Evolutionary conservation across 495 filamentous ascomycete genomes (phyloP).

Genomic region (Trichoderma orchidacearum): DNA sequence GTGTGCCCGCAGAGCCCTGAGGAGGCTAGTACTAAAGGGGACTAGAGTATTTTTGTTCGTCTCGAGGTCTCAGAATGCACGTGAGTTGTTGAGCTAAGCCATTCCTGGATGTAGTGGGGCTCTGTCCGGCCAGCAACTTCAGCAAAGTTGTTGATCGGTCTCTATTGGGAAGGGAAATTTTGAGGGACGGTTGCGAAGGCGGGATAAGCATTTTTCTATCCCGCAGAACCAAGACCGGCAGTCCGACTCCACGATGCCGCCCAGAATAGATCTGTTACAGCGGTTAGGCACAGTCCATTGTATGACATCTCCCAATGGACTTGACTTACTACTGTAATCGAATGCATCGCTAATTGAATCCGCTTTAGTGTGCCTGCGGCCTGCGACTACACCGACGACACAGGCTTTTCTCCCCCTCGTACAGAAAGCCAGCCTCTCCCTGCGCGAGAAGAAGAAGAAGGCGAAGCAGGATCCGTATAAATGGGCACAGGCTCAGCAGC

Average conservation of each 20-base stretch:
- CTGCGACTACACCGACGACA: conserved; percentile 17
- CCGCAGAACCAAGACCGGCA: neutral
- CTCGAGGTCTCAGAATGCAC: neutral
- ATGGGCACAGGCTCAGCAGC: conserved; percentile 59
- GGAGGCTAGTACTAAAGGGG: conserved; percentile 5
- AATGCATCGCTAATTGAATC: conserved; percentile 1
- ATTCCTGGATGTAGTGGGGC: neutral
- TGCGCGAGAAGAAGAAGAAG: conserved; percentile 29
- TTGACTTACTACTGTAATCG: neutral
- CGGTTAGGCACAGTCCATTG: conserved; percentile 49
- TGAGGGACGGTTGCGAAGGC: neutral
- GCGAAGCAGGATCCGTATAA: conserved; percentile 51
- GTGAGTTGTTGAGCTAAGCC: neutral
- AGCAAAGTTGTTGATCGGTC: neutral
- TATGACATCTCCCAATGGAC: conserved; percentile 25
- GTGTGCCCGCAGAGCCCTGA: conserved; percentile 15
- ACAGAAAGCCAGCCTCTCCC: conserved; percentile 34
- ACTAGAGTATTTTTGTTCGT: neutral
- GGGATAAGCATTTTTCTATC: neutral
- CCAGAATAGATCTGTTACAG: conserved; percentile 51
- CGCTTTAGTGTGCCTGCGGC: conserved; percentile 34
- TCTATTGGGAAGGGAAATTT: conserved; percentile 1
- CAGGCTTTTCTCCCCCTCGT: conserved; percentile 28
- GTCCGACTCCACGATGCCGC: conserved; percentile 46
- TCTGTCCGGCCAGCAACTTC: neutral